These are phyloP conservation scores for Rutstroemia sp. DNA, from an alignment of 2,329 filamentous ascomycete genomes.

Conservation along the genomic window DNA sequence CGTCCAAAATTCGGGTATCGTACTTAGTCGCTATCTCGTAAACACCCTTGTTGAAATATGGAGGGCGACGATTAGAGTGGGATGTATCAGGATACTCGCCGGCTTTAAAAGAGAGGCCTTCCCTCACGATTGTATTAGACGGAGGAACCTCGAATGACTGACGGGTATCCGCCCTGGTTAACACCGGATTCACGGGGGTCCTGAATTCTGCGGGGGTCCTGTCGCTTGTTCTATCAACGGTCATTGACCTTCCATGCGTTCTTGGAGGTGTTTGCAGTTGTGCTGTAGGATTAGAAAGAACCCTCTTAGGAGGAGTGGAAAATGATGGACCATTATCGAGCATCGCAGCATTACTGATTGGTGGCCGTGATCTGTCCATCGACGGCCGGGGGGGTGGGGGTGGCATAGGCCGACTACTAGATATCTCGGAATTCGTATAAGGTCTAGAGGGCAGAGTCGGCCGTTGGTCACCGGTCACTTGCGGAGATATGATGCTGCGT, in stretches of 20 bases:
- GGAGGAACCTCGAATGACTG: slow-evolving; percentile 13
- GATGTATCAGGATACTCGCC: slow-evolving; percentile 74
- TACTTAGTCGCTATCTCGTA: slow-evolving; percentile 77
- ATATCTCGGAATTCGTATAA: slow-evolving; percentile 20
- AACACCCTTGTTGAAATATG: slow-evolving; percentile 63
- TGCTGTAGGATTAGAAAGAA: slow-evolving; percentile 39
- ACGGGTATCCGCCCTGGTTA: slow-evolving; percentile 11
- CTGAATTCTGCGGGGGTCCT: slow-evolving; percentile 34
- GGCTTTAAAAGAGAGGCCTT: slow-evolving; percentile 13
- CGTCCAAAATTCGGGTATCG: slow-evolving; percentile 77
- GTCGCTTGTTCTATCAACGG: slow-evolving; percentile 39
- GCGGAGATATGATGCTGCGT: slow-evolving; percentile 34
- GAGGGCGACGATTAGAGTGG: slow-evolving; percentile 76
- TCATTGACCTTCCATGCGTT: slow-evolving; percentile 42
- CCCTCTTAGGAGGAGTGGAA: slow-evolving; percentile 35
- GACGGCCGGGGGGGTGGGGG: slow-evolving; percentile 24
- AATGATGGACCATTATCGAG: slow-evolving; percentile 9
- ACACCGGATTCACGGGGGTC: slow-evolving; percentile 21
- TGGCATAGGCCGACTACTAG: slow-evolving; percentile 23
- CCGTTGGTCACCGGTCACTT: slow-evolving; percentile 35
- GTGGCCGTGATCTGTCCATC: slow-evolving; percentile 21
- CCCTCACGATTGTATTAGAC: slow-evolving; percentile 11
- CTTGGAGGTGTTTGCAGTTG: slow-evolving; percentile 37
- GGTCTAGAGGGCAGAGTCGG: slow-evolving; percentile 46
- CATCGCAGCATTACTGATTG: slow-evolving; percentile 9